Evolutionary conservation across 2,329 filamentous ascomycete species (phyloP), one percentile per base, ranked within the genome.

Genomic region (Aureobasidium sp.): DNA sequence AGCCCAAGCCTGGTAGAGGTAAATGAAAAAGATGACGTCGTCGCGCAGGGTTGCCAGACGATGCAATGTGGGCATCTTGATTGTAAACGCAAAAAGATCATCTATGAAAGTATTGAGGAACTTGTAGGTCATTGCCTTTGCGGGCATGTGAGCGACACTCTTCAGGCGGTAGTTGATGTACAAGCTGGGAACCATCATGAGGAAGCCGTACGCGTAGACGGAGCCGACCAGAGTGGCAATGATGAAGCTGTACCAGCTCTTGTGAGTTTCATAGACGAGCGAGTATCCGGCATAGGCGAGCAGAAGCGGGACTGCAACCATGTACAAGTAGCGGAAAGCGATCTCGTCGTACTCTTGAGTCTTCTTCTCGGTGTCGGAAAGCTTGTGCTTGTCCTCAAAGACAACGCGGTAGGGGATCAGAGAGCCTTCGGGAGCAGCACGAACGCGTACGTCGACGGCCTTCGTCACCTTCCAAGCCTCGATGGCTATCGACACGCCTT

Each of bases 151-250:
- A 11, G 94, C 94, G 35, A 97, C 90, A 66, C 78, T 82, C 73
- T 84, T 96, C 67, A 99, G 84, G 13, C 93, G 87, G 79, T 99
- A 99, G 81, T 99, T 99, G 84, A 99, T 99, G 79, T 97, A 99
- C 35, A 99, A 80, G 62, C 86, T 88, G 15, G 94, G 94, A 9
- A 99, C 88, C 94, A 99, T 99, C 91, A 99, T 96, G 63, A 99
- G 78, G 81, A 99, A 99, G 4, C 94, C 94, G 72, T 99, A 99
- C 0, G 94, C 92, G 73, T 99, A 99, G 55, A 99, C 94, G 45
- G 88, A 93, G 11, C 92, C 94, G 23, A 99, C 94, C 10, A 99
- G 85, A 0, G 93, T 97, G 25, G 94, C 85, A 72, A 99, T 95
- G 73, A 95, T 82, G 79, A 92, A 99, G 45, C 88, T 94, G 78